These are phyloP conservation scores for Litsea cubeba DNA, from an alignment of 164 flowering plant species.

Conservation along the genomic window DNA sequence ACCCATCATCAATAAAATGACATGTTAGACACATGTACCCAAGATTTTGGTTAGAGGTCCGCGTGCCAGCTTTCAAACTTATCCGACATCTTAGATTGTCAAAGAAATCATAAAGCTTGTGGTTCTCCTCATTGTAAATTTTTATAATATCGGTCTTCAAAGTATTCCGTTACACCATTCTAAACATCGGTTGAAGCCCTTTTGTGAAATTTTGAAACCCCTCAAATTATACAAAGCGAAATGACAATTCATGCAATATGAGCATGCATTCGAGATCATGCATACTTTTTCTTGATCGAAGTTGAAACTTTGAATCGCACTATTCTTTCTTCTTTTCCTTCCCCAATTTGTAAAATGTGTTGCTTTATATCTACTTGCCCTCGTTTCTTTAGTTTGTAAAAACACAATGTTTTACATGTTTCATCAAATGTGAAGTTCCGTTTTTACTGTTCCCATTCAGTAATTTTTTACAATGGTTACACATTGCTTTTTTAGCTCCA, in stretches of 20 bases:
- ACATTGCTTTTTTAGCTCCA: too few relatives aligned
- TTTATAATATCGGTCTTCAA: slow-evolving; percentile 18
- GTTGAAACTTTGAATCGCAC: slow-evolving; percentile 33
- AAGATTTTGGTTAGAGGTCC: slow-evolving; percentile 54
- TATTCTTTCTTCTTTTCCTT: slow-evolving; percentile 10
- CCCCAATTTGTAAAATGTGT: slow-evolving; percentile 7
- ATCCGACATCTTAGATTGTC: slow-evolving; percentile 49
- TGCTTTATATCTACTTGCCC: slow-evolving; percentile 19
- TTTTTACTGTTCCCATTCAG: too few relatives aligned
- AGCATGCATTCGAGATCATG: slow-evolving; percentile 78
- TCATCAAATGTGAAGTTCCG: too few relatives aligned
- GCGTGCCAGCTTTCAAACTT: slow-evolving; percentile 49
- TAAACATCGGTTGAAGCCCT: slow-evolving; percentile 73
- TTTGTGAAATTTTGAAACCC: slow-evolving; percentile 64
- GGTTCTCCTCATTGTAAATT: slow-evolving; percentile 60
- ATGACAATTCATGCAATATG: slow-evolving; percentile 75
- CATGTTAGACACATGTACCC: slow-evolving; percentile 54
- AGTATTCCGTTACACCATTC: slow-evolving; percentile 31
- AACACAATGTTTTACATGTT: slow-evolving; percentile 25
- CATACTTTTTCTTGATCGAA: slow-evolving; percentile 53
- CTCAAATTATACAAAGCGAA: slow-evolving; percentile 65
- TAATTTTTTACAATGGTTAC: too few relatives aligned
- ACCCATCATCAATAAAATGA: too few relatives aligned
- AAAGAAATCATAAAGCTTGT: slow-evolving; percentile 44
- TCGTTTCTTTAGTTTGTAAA: slow-evolving; percentile 79